These are phyloP conservation scores for Fraxinus americana DNA, from an alignment of 257 asterid species.

Conservation along the genomic window DNA sequence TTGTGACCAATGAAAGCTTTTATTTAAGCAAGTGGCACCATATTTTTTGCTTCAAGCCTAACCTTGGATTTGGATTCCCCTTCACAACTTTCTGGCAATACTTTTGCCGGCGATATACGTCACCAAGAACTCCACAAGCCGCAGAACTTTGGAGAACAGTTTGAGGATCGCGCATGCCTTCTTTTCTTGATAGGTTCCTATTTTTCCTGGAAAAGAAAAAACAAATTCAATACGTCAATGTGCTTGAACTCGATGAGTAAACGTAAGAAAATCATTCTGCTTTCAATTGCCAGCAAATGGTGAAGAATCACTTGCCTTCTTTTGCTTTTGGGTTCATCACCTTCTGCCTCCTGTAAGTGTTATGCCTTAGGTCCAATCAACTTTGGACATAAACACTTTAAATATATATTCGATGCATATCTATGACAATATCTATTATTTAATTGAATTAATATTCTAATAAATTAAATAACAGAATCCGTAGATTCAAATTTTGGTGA, in stretches of 20 bases:
- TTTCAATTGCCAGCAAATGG: not conserved
- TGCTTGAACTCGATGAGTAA: not conserved
- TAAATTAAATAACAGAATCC: too few species aligned
- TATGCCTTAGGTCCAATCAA: too few species aligned
- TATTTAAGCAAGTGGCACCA: not conserved
- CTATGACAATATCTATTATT: too few species aligned
- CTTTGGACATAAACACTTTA: too few species aligned
- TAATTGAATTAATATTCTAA: too few species aligned
- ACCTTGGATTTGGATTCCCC: slow-evolving; percentile 84
- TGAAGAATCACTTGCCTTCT: slow-evolving; percentile 44
- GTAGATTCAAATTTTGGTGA: too few species aligned
- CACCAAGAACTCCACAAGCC: slow-evolving; percentile 49
- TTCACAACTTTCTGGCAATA: slow-evolving; percentile 89
- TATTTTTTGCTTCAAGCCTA: not conserved
- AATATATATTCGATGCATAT: too few species aligned
- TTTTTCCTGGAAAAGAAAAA: slow-evolving; percentile 46
- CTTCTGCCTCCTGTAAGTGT: slow-evolving; percentile 49
- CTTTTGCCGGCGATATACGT: slow-evolving; percentile 91
- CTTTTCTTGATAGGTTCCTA: slow-evolving; percentile 32
- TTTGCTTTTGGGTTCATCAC: slow-evolving; percentile 49
- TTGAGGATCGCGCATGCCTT: slow-evolving; percentile 39
- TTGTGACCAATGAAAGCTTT: not conserved
- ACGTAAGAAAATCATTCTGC: not conserved
- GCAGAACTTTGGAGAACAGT: slow-evolving; percentile 35
- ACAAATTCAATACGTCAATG: not conserved